Percentiles rank a stretch among this genome's conserved stretches.
Evolutionary conservation across 257 asterid species (phyloP).

Genomic region (Gentiana dahurica): DNA sequence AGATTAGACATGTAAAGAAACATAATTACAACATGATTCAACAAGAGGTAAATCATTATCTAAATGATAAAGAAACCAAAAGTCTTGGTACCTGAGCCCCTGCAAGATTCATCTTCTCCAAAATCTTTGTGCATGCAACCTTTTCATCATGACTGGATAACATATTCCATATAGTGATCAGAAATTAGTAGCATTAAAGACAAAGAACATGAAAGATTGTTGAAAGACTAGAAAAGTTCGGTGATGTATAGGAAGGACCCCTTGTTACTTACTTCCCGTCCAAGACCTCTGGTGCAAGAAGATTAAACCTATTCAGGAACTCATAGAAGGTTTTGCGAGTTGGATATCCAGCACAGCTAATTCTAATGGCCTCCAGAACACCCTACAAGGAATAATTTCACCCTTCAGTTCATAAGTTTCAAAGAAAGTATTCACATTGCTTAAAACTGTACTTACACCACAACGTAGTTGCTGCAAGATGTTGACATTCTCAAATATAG

Average conservation of each 20-base stretch:
- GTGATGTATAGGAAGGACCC: constrained; percentile 1
- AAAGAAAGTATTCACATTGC: neutral
- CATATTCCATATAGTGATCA: constrained; percentile 7
- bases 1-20: no score
- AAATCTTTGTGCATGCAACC: constrained; percentile 66
- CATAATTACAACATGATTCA: no score
- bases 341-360: constrained; percentile 99
- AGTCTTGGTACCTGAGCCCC: constrained; percentile 76
- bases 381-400: constrained; percentile 36
- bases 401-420: neutral
- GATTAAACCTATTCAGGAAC: constrained; percentile 75
- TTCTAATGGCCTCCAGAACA: constrained; percentile 91
- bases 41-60: neutral
- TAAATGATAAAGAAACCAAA: constrained; percentile 2
- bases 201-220: constrained; percentile 5
- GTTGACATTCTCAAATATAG: constrained; percentile 77
- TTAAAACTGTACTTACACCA: constrained; percentile 65
- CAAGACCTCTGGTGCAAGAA: constrained; percentile 82
- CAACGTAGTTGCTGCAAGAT: constrained; percentile 96
- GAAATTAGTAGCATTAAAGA: constrained; percentile 9
- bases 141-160: constrained; percentile 60
- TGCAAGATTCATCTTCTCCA: constrained; percentile 69
- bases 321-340: constrained; percentile 90
- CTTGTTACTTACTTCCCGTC: constrained; percentile 65
- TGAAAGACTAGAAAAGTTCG: neutral